Evolutionary conservation across 1,139 yeast genomes (phyloP).

Genomic region (Blastobotrys capitulatus): DNA sequence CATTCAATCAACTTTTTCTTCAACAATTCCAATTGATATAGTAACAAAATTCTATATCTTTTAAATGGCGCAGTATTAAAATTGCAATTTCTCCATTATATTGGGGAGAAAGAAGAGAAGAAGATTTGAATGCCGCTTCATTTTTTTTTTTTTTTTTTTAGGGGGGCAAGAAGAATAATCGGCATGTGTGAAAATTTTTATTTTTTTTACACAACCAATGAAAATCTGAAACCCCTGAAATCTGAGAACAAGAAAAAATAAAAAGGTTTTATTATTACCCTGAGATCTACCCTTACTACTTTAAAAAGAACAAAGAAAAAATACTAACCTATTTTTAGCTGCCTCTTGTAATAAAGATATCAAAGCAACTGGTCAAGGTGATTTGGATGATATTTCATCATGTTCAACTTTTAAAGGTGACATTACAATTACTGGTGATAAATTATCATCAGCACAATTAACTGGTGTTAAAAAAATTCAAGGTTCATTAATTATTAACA

Average conservation of each 20-base stretch:
- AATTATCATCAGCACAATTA: slow-evolving; percentile 43
- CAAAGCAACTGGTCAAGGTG: slow-evolving; percentile 57
- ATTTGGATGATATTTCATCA: slow-evolving; percentile 63
- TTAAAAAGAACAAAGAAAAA: not conserved
- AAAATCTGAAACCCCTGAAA: not conserved
- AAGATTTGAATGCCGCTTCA: not conserved
- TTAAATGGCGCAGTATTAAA: not conserved
- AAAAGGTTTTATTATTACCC: no score
- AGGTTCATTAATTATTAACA: slow-evolving; percentile 66
- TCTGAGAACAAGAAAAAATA: no score
- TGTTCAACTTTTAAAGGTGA: slow-evolving; percentile 83
- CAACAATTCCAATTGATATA: no score
- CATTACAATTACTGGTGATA: slow-evolving; percentile 52
- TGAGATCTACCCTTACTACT: not conserved
- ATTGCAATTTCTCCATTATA: not conserved
- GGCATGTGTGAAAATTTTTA: not conserved
- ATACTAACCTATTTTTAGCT: slow-evolving; percentile 3
- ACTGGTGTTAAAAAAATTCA: slow-evolving; percentile 59
- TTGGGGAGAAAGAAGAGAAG: not conserved
- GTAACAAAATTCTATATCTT: no score
- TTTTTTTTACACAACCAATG: not conserved
- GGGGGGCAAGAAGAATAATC: not conserved
- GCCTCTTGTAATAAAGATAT: slow-evolving; percentile 8
- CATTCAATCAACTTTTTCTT: no score
- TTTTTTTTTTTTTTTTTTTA: not conserved